Evolutionary conservation across 306 rosid species (phyloP).

Genomic region (Alnus glutinosa): DNA sequence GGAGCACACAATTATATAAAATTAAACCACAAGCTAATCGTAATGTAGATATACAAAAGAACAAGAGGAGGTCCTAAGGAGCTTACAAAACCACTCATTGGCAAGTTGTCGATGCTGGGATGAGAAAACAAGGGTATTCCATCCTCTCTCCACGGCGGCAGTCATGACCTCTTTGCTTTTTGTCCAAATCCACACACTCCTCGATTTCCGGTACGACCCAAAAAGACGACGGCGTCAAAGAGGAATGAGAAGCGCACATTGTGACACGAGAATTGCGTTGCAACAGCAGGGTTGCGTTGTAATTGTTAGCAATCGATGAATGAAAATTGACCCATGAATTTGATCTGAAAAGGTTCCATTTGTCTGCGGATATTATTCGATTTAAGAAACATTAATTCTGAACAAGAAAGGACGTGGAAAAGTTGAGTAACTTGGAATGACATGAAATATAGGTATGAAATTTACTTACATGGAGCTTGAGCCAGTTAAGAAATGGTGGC

Average conservation of each 20-base stretch:
- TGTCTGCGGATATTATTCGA: constrained; percentile 32
- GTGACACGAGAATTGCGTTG: constrained; percentile 16
- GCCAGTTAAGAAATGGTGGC: neutral
- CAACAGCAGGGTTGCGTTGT: constrained; percentile 24
- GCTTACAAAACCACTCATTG: constrained; percentile 78
- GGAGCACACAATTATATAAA: neutral
- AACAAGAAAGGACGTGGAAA: neutral
- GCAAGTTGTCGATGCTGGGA: constrained; percentile 55
- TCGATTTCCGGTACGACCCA: constrained; percentile 40
- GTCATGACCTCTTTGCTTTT: constrained; percentile 67
- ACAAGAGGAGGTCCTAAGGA: neutral
- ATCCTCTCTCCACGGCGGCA: constrained; percentile 86
- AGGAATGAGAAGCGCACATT: constrained; percentile 35
- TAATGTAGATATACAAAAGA: neutral
- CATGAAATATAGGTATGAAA: neutral
- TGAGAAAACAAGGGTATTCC: constrained; percentile 76
- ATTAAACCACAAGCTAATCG: neutral
- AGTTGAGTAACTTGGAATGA: neutral
- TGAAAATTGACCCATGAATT: constrained; percentile 12
- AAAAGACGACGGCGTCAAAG: constrained; percentile 25
- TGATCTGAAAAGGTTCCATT: constrained; percentile 34
- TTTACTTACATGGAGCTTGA: neutral
- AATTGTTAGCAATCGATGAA: constrained; percentile 16
- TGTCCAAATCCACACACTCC: constrained; percentile 90
- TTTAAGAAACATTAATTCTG: neutral